Evolutionary conservation across 2,329 filamentous ascomycete genomes (phyloP), one percentile per base, ranked within the genome.

Genomic region (Reticulascus tulasneorum): DNA sequence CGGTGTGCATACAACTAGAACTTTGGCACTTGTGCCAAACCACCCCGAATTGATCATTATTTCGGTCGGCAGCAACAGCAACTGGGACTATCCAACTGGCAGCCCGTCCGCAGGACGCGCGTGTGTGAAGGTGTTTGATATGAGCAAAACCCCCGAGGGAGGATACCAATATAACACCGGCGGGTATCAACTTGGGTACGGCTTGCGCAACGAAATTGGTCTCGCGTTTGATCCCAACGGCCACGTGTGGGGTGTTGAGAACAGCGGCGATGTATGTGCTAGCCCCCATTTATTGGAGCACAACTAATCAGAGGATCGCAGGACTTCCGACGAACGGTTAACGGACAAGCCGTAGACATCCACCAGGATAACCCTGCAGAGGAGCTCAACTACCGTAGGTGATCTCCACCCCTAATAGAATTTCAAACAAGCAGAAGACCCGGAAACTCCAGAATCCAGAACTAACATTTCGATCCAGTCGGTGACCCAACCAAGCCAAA

Each of bases 331-430:
- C 64, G 58, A 18, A 56, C 50, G 7, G 48, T 75, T 18, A 62
- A 68, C 37, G 68, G 68, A 27, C 47, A 64, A 19, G 44, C 47
- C 3, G 45, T 42, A 2, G 72, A 76, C 35, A 71, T 80, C 36
- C 72, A 77, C 47, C 59, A 69, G 32, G 64, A 80, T 52, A 82
- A 82, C 49, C 79, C 79, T 2, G 77, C 72, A 5, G 79, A 83
- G 50, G 75, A 83, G 56, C 56, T 84, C 49, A 82, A 84, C 56
- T 81, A 75, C 56, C 66, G 77, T 54, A 44, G 44, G 51, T 44
- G 10, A 7, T 24, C 19, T 27, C 6, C 20, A n/a, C n/a, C n/a
- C n/a, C n/a, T n/a, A n/a, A n/a, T n/a, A n/a, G n/a, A n/a, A n/a
- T n/a, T 24, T 25, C n/a, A n/a, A n/a, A n/a, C n/a, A n/a, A n/a